Base-by-base conservation (phyloP, 108 stramenopile species). In the Cyclotella sp. region DNA sequence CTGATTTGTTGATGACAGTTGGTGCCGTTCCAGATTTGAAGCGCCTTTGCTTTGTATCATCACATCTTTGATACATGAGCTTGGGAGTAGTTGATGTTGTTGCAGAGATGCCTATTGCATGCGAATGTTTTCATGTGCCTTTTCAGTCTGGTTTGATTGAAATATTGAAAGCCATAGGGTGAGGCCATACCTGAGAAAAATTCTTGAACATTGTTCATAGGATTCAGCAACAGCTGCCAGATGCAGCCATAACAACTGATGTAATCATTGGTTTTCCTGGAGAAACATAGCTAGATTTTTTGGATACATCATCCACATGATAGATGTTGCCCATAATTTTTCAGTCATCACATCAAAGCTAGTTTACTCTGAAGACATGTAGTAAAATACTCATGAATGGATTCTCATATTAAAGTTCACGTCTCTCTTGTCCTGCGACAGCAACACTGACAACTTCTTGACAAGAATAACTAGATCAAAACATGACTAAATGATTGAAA, bases 201-300 rank as follows among this genome's bases (percentile, higher is more conserved):
- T 99, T 95, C 73, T 72, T 98, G 72, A 70, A 75, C 14, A 98
- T 98, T 88, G 89, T 98, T 9, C 83, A 97, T 39, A 70, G 93
- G 21, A 97, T 99, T 70, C 87, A 92, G 73, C 70, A 89, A 73
- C 63, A 79, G 46, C 54, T 94, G 22, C 96, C 97, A 12, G 97
- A 99, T 77, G 98, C 98, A n/a, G 86, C 96, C 4, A 97, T 99
- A 39, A 92, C 92, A 1, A 92, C 91, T 15, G 97, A 98, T 75
- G 87, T 90, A 0, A 97, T 98, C 60, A 95, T 96, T 10, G 97
- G 98, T 19, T 98, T 98, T 74, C 97, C 98, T 22, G 98, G 98
- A 19, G 98, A 99, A 83, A 98, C 98, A 1, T 97, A 99, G 58
- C 94, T 95, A 78, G 87, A 96, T 26, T 99, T 99, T 83, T 84